Percentiles rank a stretch among this genome's conserved stretches.
phyloP scores from a whole-genome alignment of 2,329 filamentous ascomycete genomes.

The Nigrospora oryzae region DNA sequence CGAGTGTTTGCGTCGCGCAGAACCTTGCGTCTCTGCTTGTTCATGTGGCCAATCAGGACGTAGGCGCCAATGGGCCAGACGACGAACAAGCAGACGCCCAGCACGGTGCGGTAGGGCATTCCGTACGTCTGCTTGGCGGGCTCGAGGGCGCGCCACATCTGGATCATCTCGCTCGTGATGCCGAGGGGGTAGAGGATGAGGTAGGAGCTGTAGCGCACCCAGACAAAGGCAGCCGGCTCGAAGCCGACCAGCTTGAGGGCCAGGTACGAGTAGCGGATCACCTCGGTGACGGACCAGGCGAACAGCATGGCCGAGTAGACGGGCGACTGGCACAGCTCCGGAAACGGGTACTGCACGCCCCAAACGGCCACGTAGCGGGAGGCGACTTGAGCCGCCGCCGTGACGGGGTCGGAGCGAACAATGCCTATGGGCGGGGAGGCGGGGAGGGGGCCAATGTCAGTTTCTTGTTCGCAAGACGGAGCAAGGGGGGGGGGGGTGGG shows the following conservation, averaged over 20 bases:
- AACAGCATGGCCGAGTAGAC: conserved; percentile 71
- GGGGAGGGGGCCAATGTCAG: not conserved
- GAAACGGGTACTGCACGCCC: conserved; percentile 71
- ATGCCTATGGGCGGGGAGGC: conserved; percentile 44
- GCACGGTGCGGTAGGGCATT: conserved; percentile 51
- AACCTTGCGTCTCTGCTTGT: conserved; percentile 77
- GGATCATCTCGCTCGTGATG: conserved; percentile 76
- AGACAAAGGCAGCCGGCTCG: conserved; percentile 60
- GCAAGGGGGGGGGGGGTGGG: not conserved
- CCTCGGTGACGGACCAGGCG: conserved; percentile 87
- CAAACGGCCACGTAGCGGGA: conserved; percentile 85
- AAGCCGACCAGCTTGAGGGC: conserved; percentile 58
- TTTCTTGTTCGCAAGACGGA: not conserved
- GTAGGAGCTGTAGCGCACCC: conserved; percentile 89
- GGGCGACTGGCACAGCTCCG: conserved; percentile 39
- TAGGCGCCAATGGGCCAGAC: conserved; percentile 78
- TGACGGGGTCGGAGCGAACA: conserved; percentile 76
- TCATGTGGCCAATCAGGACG: conserved; percentile 90
- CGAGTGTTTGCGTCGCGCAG: conserved; percentile 52
- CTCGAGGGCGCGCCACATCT: conserved; percentile 63
- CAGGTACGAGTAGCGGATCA: conserved; percentile 90
- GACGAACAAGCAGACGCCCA: conserved; percentile 67
- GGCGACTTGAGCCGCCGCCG: conserved; percentile 84
- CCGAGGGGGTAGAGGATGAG: conserved; percentile 88
- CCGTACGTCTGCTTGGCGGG: conserved; percentile 42